Conservation (phyloP, 2,329 filamentous ascomycete genomes). For the Penicillium vulpinum region DNA sequence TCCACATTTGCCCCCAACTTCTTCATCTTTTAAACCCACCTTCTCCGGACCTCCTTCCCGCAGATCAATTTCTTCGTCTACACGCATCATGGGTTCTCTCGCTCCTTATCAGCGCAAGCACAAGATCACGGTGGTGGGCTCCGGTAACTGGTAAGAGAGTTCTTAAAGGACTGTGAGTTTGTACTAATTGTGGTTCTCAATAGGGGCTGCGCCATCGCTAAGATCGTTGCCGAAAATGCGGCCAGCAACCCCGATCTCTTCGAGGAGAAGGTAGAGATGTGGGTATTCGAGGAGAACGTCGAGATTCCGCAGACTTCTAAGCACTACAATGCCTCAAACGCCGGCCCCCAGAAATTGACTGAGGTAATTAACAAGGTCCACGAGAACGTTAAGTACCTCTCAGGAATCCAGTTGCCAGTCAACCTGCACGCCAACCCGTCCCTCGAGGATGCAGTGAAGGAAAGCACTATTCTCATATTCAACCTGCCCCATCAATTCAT, state of each 20-base stretch:
- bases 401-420: slow-evolving; percentile 75
- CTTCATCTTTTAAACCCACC: slow-evolving; percentile 21
- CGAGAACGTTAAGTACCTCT: slow-evolving; percentile 98
- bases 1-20: slow-evolving; percentile 17
- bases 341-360: slow-evolving; percentile 81
- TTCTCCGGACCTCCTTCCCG: slow-evolving; percentile 14
- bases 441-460: slow-evolving; percentile 69
- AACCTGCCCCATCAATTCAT: slow-evolving; percentile 95
- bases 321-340: slow-evolving; percentile 71
- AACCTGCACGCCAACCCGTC: slow-evolving; percentile 58
- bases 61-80: slow-evolving; percentile 23
- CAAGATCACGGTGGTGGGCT: slow-evolving; percentile 75
- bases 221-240: slow-evolving; percentile 93
- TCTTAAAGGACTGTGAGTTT: slow-evolving; percentile 48
- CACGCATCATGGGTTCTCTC: slow-evolving; percentile 36
- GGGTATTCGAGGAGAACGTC: slow-evolving; percentile 95
- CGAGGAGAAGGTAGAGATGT: slow-evolving; percentile 92
- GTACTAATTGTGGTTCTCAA: slow-evolving; percentile 75
- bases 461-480: slow-evolving; percentile 88
- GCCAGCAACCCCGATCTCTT: slow-evolving; percentile 75
- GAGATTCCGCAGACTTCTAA: slow-evolving; percentile 69
- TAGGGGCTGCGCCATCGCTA: slow-evolving; percentile 95
- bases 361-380: slow-evolving; percentile 85
- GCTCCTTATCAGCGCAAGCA: slow-evolving; percentile 37
- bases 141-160: slow-evolving; percentile 78